Evolutionary conservation across 2,329 filamentous ascomycete genomes (phyloP), one percentile per base, ranked within the genome.

Genomic region (Colletotrichum eleusines): DNA sequence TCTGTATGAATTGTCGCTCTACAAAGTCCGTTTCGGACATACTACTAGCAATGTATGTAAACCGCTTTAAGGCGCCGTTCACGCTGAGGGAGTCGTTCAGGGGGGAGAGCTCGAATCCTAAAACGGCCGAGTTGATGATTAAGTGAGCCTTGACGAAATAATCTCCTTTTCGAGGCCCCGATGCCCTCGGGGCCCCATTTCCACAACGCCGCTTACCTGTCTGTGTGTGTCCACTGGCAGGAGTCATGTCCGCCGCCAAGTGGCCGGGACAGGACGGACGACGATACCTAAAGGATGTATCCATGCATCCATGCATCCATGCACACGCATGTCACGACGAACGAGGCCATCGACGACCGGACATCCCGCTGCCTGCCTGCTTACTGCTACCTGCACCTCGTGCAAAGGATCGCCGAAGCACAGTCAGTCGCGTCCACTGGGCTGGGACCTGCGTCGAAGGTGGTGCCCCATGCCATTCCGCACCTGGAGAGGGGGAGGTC

Each of bases 221-320:
- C 28, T 35, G 42, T 44, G 38, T 53, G 64, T n/a, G n/a, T 58
- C 64, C 58, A 44, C 59, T 63, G 18, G 35, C 68, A 69, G 57
- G 68, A 68, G 38, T 71, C 68, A 71, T 71, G 64, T 63, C 64
- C 64, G 58, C 53, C 63, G 64, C 23, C 58, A 50, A 54, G 35
- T 12, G 8, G 46, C 65, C 64, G 46, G 68, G 68, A 68, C 51
- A 54, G 38, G 53, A 64, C 64, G 23, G 69, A 64, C 64, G 23
- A 64, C 31, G 53, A 54, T 28, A 20, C 28, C 16, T 31, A 53
- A 7, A 35, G n/a, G 35, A 62, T 9, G 28, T 51, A n/a, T n/a
- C n/a, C n/a, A n/a, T n/a, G n/a, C n/a, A n/a, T n/a, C n/a, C n/a
- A n/a, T n/a, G n/a, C n/a, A n/a, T n/a, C n/a, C n/a, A n/a, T n/a